Conservation (phyloP, 2,329 filamentous ascomycete genomes). For the Fusarium sp. region DNA sequence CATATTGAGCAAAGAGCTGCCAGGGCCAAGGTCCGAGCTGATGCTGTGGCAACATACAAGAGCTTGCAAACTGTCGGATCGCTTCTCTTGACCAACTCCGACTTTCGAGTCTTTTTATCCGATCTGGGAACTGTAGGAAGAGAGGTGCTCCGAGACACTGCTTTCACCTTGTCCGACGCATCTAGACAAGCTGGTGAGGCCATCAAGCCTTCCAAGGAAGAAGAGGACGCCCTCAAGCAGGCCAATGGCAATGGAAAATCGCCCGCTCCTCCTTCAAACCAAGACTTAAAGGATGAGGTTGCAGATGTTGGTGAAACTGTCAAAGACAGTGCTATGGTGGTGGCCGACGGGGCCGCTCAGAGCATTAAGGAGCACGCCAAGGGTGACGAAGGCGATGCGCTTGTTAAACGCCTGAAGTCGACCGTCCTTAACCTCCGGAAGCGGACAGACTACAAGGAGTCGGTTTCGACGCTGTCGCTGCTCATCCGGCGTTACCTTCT, state of each 20-base stretch:
- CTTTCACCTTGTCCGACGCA: constrained; percentile 81
- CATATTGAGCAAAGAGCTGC: constrained; percentile 51
- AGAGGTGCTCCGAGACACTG: constrained; percentile 90
- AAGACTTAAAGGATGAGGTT: constrained; percentile 75
- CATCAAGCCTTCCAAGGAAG: constrained; percentile 77
- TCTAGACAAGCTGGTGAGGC: constrained; percentile 82
- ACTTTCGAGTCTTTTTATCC: constrained; percentile 88
- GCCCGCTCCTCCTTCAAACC: constrained; percentile 64
- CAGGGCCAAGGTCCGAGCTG: constrained; percentile 53
- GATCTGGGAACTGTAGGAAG: constrained; percentile 85
- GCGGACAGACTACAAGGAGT: constrained; percentile 86
- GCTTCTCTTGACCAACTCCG: constrained; percentile 89
- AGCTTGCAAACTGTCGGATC: constrained; percentile 88
- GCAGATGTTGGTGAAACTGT: constrained; percentile 69
- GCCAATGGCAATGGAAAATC: constrained; percentile 48
- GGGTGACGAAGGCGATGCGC: constrained; percentile 79
- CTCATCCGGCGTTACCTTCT: constrained; percentile 85
- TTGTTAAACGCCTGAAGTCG: constrained; percentile 83
- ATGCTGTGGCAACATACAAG: constrained; percentile 70
- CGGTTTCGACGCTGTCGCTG: constrained; percentile 82
- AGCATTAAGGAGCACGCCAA: constrained; percentile 82
- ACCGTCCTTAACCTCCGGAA: constrained; percentile 81
- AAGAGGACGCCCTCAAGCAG: constrained; percentile 67
- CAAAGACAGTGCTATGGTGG: constrained; percentile 67
- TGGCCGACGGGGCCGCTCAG: constrained; percentile 72